phyloP scores from a whole-genome alignment of 208 protist species.

The Leishmania amazonensis region DNA sequence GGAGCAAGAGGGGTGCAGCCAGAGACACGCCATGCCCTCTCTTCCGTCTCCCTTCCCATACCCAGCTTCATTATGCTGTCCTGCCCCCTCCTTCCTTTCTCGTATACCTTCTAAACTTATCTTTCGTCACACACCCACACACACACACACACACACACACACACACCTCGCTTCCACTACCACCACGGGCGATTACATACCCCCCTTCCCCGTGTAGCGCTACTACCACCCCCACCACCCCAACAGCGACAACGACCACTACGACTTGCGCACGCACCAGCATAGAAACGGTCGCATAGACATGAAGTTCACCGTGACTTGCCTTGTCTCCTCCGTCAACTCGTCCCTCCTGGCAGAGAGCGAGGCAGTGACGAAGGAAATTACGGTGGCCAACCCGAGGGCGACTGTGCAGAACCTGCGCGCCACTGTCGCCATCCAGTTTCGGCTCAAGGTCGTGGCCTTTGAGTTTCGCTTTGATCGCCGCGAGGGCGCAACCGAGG shows the following conservation, averaged over 20 bases:
- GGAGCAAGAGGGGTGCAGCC: not conserved
- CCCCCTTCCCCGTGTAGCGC: not conserved
- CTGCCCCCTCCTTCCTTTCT: not conserved
- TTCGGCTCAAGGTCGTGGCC: constrained; percentile 55
- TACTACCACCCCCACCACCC: not conserved
- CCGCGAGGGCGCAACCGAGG: not conserved
- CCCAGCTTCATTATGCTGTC: not conserved
- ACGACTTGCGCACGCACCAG: not conserved
- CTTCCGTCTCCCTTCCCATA: not conserved
- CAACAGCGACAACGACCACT: not conserved
- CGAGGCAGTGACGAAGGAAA: constrained; percentile 59
- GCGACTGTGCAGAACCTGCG: constrained; percentile 79
- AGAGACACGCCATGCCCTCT: not conserved
- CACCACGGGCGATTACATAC: not conserved
- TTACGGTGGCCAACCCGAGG: constrained; percentile 71
- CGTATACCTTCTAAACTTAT: not conserved
- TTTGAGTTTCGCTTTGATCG: constrained; percentile 53
- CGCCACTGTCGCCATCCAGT: constrained; percentile 73
- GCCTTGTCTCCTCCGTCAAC: constrained; percentile 49
- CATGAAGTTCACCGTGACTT: constrained; percentile 77
- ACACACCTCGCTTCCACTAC: constrained; percentile 6
- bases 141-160: not conserved
- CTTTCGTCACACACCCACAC: not conserved
- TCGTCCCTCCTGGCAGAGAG: constrained; percentile 35
- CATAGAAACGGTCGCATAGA: constrained; percentile 1